Conservation (phyloP, 169 alveolate species). For the Cryptosporidium bovis region DNA sequence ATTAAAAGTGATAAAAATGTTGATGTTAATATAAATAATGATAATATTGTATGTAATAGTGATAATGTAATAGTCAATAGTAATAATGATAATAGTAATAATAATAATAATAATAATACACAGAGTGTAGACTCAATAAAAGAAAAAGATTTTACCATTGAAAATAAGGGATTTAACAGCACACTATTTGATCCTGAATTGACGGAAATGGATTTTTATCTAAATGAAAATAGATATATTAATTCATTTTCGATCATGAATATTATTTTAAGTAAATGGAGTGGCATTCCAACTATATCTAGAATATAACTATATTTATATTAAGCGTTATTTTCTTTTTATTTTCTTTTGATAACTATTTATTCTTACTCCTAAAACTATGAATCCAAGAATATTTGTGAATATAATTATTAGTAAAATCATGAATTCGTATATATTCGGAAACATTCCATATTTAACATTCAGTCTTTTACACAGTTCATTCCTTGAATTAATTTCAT, state of each 20-base stretch:
- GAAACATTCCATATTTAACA: constrained; percentile 59
- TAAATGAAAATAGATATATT: constrained; percentile 10
- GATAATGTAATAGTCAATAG: too few species aligned
- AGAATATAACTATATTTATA: constrained; percentile 8
- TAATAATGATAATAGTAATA: background rate
- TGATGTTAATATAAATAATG: too few species aligned
- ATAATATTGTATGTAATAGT: too few species aligned
- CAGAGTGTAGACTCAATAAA: background rate
- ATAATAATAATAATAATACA: background rate
- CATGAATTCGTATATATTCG: constrained; percentile 9
- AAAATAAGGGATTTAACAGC: background rate
- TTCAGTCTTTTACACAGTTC: constrained; percentile 37
- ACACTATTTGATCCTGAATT: constrained; percentile 45
- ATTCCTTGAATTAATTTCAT: constrained; percentile 16
- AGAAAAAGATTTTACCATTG: background rate
- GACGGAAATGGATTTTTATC: constrained; percentile 47
- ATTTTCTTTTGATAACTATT: background rate
- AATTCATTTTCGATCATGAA: constrained; percentile 45
- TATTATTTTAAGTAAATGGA: constrained; percentile 50
- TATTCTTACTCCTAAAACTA: background rate
- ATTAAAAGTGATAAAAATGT: too few species aligned
- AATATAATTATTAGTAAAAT: constrained; percentile 8
- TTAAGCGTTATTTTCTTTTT: constrained; percentile 2
- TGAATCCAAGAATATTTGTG: constrained; percentile 9
- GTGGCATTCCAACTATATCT: constrained; percentile 62